Conservation (phyloP, 129 eudicot genomes). For the Tagetes erecta region DNA sequence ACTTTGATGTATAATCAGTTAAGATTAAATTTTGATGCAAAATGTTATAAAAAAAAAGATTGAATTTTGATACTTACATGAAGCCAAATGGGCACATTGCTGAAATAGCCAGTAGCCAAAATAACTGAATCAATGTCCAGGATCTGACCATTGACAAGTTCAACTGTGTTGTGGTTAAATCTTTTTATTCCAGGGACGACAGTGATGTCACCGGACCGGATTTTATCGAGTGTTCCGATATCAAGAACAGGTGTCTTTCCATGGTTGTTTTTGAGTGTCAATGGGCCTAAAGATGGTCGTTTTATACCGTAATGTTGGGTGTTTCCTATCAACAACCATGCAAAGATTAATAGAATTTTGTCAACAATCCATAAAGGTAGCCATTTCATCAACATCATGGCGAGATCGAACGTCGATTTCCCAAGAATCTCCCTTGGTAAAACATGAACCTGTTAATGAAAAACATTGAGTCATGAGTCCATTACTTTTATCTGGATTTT, state of each 20-base stretch:
- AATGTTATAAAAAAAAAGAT: too few species aligned
- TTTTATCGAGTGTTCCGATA: slow-evolving; percentile 68
- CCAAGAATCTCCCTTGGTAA: slow-evolving; percentile 66
- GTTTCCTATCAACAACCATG: slow-evolving; percentile 72
- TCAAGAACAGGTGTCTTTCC: slow-evolving; percentile 87
- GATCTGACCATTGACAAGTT: slow-evolving; percentile 59
- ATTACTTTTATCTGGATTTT: not conserved
- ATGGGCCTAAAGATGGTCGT: slow-evolving; percentile 71
- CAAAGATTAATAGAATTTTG: slow-evolving; percentile 42
- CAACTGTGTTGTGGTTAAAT: slow-evolving; percentile 47
- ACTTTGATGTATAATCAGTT: too few species aligned
- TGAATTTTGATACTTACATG: slow-evolving; percentile 49
- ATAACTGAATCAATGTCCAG: slow-evolving; percentile 65
- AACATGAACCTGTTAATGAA: slow-evolving; percentile 58
- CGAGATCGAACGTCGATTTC: slow-evolving; percentile 66
- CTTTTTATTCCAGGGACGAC: slow-evolving; percentile 68
- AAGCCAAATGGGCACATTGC: slow-evolving; percentile 92
- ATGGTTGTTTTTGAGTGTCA: slow-evolving; percentile 53
- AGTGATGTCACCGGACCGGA: slow-evolving; percentile 59
- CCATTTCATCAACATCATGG: slow-evolving; percentile 69
- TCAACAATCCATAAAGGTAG: slow-evolving; percentile 73
- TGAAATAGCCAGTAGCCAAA: slow-evolving; percentile 84
- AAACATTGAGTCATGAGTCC: slow-evolving; percentile 5
- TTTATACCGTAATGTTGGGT: slow-evolving; percentile 60
- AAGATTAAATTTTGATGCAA: too few species aligned